Evolutionary conservation across 2,329 filamentous ascomycete genomes (phyloP).

Genomic region (Eutypella sp.): DNA sequence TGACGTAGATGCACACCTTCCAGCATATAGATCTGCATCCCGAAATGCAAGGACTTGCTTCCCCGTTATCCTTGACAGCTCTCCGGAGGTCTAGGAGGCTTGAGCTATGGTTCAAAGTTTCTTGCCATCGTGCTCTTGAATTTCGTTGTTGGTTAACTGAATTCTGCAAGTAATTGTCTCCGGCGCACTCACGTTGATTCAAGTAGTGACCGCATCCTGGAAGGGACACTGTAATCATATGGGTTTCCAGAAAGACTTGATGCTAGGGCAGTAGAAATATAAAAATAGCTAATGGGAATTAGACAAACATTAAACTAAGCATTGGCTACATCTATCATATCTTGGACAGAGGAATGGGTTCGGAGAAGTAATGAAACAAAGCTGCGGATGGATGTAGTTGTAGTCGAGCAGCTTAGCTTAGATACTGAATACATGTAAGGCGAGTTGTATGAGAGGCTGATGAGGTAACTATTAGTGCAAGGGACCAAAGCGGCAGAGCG

Average conservation of each 20-base stretch:
- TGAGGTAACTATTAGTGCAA: neutral
- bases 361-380: no score
- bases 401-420: no score
- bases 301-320: no score
- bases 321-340: no score
- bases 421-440: neutral
- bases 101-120: conserved; percentile 53
- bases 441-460: no score
- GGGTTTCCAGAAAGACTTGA: neutral
- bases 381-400: no score
- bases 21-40: conserved; percentile 85
- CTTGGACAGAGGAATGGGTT: no score
- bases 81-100: conserved; percentile 58
- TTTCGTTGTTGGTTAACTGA: no score
- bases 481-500: no score
- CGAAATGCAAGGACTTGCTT: conserved; percentile 58
- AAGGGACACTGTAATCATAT: neutral
- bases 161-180: no score
- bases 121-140: conserved; percentile 64
- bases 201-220: conserved; percentile 26
- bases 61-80: conserved; percentile 57
- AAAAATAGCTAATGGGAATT: no score
- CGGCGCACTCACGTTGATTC: conserved; percentile 24
- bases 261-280: neutral
- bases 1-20: conserved; percentile 57